These are phyloP conservation scores for Podospora appendiculata DNA, from an alignment of 495 filamentous ascomycete genomes.

Conservation along the genomic window DNA sequence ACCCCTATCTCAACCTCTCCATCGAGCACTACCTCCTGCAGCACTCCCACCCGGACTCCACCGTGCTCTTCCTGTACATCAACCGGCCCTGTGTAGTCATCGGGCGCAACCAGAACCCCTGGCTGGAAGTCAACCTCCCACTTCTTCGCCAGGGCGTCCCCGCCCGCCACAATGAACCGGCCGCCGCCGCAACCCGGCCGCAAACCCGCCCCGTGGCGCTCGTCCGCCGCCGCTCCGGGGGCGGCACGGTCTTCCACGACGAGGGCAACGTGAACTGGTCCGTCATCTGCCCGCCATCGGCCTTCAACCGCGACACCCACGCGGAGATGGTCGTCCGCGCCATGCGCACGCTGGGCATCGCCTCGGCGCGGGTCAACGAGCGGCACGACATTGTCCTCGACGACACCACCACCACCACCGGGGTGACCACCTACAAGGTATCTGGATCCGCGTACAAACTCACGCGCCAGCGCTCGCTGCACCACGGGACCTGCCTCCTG, in stretches of 20 bases:
- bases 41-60: slow-evolving; percentile 59
- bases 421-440: slow-evolving; percentile 57
- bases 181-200: not conserved
- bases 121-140: slow-evolving; percentile 77
- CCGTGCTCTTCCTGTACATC: slow-evolving; percentile 76
- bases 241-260: slow-evolving; percentile 92
- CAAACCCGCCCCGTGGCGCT: slow-evolving; percentile 37
- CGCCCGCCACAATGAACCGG: not conserved
- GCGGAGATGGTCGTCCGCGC: slow-evolving; percentile 85
- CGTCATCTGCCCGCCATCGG: slow-evolving; percentile 68
- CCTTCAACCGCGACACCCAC: slow-evolving; percentile 78
- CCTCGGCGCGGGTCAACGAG: slow-evolving; percentile 61
- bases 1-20: slow-evolving; percentile 91
- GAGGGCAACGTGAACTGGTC: slow-evolving; percentile 87
- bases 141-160: slow-evolving; percentile 32
- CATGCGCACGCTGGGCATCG: slow-evolving; percentile 46
- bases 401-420: slow-evolving; percentile 8
- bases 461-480: slow-evolving; percentile 65
- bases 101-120: slow-evolving; percentile 96
- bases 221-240: slow-evolving; percentile 77
- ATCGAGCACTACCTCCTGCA: slow-evolving; percentile 87
- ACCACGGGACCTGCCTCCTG: slow-evolving; percentile 88
- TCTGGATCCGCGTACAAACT: slow-evolving; percentile 93
- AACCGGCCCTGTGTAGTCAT: slow-evolving; percentile 83
- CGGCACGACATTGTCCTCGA: slow-evolving; percentile 89